These are phyloP conservation scores for Russula earlei DNA, from an alignment of 768 basidiomycete species.

Conservation along the genomic window DNA sequence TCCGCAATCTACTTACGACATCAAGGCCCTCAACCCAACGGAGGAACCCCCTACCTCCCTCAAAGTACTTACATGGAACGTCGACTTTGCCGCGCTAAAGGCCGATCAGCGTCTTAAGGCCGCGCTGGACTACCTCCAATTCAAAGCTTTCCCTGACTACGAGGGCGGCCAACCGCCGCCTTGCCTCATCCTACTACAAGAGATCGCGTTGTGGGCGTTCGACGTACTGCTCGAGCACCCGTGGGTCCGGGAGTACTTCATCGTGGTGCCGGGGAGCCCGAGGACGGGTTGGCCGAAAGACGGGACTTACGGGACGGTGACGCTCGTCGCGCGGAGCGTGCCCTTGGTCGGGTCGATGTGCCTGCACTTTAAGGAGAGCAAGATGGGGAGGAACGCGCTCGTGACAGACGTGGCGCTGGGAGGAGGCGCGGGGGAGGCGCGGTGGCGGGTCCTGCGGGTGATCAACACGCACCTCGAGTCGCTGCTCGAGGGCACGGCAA, in stretches of 20 bases:
- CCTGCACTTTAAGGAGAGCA: constrained; percentile 43
- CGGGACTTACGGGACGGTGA: constrained; percentile 56
- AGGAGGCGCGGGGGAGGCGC: constrained; percentile 24
- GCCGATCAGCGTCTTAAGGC: constrained; percentile 36
- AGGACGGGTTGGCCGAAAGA: constrained; percentile 43
- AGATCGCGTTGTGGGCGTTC: constrained; percentile 43
- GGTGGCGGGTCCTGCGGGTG: constrained; percentile 41
- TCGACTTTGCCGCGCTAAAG: constrained; percentile 39
- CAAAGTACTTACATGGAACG: constrained; percentile 63
- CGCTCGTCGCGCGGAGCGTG: constrained; percentile 51
- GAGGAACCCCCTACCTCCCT: constrained; percentile 33
- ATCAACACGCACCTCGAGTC: constrained; percentile 75
- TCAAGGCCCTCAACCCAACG: constrained; percentile 21
- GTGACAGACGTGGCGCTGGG: constrained; percentile 41
- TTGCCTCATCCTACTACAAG: constrained; percentile 62
- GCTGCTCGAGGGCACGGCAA: constrained; percentile 32
- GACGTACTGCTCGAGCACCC: constrained; percentile 39
- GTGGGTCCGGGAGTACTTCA: constrained; percentile 57
- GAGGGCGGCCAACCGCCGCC: constrained; percentile 39
- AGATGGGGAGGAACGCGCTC: constrained; percentile 46
- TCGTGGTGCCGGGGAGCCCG: constrained; percentile 43
- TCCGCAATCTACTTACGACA: constrained; percentile 28
- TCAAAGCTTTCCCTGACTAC: constrained; percentile 40
- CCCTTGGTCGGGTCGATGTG: constrained; percentile 40
- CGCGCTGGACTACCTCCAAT: constrained; percentile 46